Evolutionary conservation across 805 yeast species (phyloP), one percentile per base, ranked within the genome.

Genomic region (Saccharomycopsis schoenii): DNA sequence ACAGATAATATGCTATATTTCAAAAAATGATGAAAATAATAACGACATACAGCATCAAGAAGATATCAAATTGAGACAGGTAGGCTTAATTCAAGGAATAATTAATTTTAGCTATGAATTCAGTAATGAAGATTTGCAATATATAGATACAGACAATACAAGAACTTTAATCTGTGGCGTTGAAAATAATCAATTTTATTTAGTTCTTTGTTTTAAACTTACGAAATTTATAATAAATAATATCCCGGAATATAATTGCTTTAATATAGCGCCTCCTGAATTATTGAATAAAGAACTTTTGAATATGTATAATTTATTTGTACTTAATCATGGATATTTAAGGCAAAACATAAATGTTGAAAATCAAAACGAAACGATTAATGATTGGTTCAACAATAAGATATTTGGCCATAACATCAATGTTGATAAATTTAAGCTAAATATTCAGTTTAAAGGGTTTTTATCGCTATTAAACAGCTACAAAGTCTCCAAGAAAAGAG

Each of bases 81-180:
- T 63, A 17, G 65, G 65, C 1, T 52, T 63, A 5, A 59, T 63
- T 25, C 64, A 61, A 51, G 65, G 64, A 19, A 59, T 63, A 17
- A 34, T n/a, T 11, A 61, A 54, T 52, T 63, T 63, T 59, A 60
- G 64, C 2, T 47, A 47, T 14, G 65, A 63, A 10, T 63, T 63
- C 17, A 36, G 43, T 8, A 47, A 59, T 17, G 29, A 61, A 36
- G 40, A 36, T 12, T 21, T 61, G 5, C 17, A 55, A 10, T 47
- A 42, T 29, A 56, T 63, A 21, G 64, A 63, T 52, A 63, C 65
- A 8, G 64, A 63, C 19, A 47, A 63, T 29, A 61, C 62, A 12
- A 55, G 64, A 47, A 61, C 58, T 19, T 21, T 63, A 15, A 57
- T 63, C 8, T 52, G 50, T 25, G 55, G 56, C 4, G 58, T 61